Evolutionary conservation across 805 yeast genomes (phyloP), one percentile per base, ranked within the genome.

Genomic region (Pichia paraexigua): DNA sequence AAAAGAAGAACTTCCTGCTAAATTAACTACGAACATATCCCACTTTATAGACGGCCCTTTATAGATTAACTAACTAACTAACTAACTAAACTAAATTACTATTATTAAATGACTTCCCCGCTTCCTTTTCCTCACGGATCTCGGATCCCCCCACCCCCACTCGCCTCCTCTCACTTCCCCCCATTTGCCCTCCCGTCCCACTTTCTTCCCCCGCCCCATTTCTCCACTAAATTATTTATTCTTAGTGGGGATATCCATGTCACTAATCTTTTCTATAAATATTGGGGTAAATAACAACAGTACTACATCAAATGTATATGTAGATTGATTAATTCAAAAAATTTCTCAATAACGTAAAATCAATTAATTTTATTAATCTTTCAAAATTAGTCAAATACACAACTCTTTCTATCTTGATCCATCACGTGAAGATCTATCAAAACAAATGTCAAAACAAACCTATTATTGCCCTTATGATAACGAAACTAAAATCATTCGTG

Each of bases 1-100:
- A 61, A 66, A 53, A 53, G 70, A 32, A 53, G 62, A 15, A 35
- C 39, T 6, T 35, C 39, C 20, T 35, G 17, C 20, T 35, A 35
- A 35, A 3, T 11, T n/a, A 3, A 17, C 12, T 7, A 35, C 11
- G 20, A 9, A 35, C 35, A 13, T 30, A 13, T 30, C 35, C 35
- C 35, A 30, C 35, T 30, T 30, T 30, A 30, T 30, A 35, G 39
- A 35, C 39, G 39, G 39, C 39, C 39, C 39, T 35, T 35, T 35
- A 35, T 35, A 35, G 39, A 35, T 8, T 35, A 8, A 28, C 32
- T 30, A 28, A 10, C 30, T 28, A 28, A 28, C 13, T 28, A 28
- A 28, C 30, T 28, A 12, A 12, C 9, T n/a, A n/a, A 10, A 5
- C 35, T 15, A 30, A 30, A 15, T 10, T 27, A 27, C 11, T 27